A percentile compares a stretch with the other conserved stretches of the same genome.
Conservation (phyloP, 805 yeast genomes). For the Candida glaebosa region DNA sequence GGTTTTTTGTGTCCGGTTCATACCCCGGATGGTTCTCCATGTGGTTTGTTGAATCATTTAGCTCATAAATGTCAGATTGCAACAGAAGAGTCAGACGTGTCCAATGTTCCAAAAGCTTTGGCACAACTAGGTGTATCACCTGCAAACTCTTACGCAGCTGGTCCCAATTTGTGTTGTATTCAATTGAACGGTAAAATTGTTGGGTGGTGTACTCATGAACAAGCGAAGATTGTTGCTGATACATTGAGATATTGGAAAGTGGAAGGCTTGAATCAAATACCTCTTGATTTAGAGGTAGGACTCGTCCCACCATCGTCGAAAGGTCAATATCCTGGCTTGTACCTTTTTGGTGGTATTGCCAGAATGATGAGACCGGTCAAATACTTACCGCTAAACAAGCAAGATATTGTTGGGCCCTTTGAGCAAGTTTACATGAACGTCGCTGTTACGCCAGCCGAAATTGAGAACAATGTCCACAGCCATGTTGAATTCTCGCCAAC, state of each 20-base stretch:
- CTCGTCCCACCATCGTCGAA: conserved; percentile 93
- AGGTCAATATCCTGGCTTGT: conserved; percentile 97
- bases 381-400: conserved; percentile 78
- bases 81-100: conserved; percentile 70
- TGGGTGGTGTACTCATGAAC: conserved; percentile 92
- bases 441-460: conserved; percentile 92
- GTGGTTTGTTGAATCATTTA: conserved; percentile 95
- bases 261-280: conserved; percentile 72
- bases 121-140: conserved; percentile 78
- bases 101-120: conserved; percentile 63
- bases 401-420: conserved; percentile 92
- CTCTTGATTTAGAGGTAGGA: conserved; percentile 86
- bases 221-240: conserved; percentile 82
- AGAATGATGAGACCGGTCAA: conserved; percentile 96
- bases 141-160: conserved; percentile 77
- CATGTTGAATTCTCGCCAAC: conserved; percentile 97
- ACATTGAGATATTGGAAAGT: conserved; percentile 92
- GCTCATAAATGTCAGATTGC: conserved; percentile 92
- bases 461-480: conserved; percentile 72
- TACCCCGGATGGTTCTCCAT: conserved; percentile 99
- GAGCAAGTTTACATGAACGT: conserved; percentile 97
- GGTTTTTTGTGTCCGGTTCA: conserved; percentile 99
- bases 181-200: conserved; percentile 89
- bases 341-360: conserved; percentile 84
- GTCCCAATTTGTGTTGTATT: conserved; percentile 84